These are phyloP conservation scores for Ceratobasidium sp. DNA, from an alignment of 1,284 basidiomycete genomes.

Conservation along the genomic window DNA sequence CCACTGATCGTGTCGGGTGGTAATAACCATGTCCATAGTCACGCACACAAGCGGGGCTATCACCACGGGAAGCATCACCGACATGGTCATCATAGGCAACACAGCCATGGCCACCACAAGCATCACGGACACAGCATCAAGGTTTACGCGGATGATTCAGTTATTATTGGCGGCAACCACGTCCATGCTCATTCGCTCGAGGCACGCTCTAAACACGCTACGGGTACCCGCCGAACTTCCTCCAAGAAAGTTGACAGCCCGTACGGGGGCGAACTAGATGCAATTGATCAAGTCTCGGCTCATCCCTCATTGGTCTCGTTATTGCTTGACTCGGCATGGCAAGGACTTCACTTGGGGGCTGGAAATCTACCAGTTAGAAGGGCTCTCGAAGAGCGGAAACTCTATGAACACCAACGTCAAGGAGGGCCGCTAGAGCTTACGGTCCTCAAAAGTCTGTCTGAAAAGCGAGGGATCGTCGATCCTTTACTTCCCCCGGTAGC, in stretches of 20 bases:
- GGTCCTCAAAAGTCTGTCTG: too few species aligned
- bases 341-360: not conserved
- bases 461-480: slow-evolving; percentile 17
- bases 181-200: slow-evolving; percentile 12
- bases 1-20: slow-evolving; percentile 22
- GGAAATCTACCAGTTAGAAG: not conserved
- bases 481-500: slow-evolving; percentile 5
- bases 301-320: too few species aligned
- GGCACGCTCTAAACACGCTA: not conserved
- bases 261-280: too few species aligned
- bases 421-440: slow-evolving; percentile 11
- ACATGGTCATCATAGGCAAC: not conserved
- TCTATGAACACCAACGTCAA: not conserved
- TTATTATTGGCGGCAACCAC: slow-evolving; percentile 8
- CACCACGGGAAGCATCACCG: slow-evolving; percentile 3
- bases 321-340: not conserved
- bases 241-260: too few species aligned
- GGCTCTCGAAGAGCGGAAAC: not conserved
- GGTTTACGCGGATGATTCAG: slow-evolving; percentile 21
- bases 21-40: slow-evolving; percentile 14
- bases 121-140: slow-evolving; percentile 7
- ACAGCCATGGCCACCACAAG: slow-evolving; percentile 7
- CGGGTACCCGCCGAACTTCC: too few species aligned
- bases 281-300: too few species aligned
- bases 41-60: slow-evolving; percentile 13